Evolutionary conservation across 2,329 filamentous ascomycete species (phyloP), one percentile per base, ranked within the genome.

Genomic region (Cytospora leucostoma): DNA sequence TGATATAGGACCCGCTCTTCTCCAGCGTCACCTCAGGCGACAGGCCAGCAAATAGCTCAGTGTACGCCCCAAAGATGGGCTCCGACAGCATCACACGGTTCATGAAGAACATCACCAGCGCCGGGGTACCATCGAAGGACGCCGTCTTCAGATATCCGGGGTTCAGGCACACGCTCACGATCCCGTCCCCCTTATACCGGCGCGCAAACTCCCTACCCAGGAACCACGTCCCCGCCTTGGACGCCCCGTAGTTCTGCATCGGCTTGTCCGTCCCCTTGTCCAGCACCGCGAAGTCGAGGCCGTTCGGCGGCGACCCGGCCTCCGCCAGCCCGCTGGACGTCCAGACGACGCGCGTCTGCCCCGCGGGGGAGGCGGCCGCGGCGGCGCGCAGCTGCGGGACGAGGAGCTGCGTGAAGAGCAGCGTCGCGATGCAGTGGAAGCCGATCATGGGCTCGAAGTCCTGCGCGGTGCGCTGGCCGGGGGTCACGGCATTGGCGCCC

Each of bases 1-100:
- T n/a, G 7, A 60, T 60, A 51, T 60, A 60, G 12, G 57, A 17
- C 4, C 57, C 57, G 33, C 44, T 60, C 7, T 73, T 69, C 35
- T 72, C 71, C 17, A 72, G 34, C 0, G 70, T 73, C 15, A 78
- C 67, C 1, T 77, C 73, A 2, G 73, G 72, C 7, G 75, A 75
- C 44, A 77, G 68, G 7, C 72, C 76, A 19, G 75, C 73, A 65
- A 72, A 79, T 7, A 79, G 67, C 70, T 77, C 74, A 0, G 76
- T 78, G 66, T 77, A 79, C 4, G 74, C 76, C 10, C 77, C 77
- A 35, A 68, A 66, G 65, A 69, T 40, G 35, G 64, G 12, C 27
- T 68, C 65, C 63, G 70, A 57, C 52, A 68, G 61, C 32, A 71
- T 27, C n/a, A 62, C 19, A 4, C 47, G 19, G 15, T 57, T 40